Conservation (phyloP, 2,329 filamentous ascomycete genomes). For the Fusarium incarnatum region DNA sequence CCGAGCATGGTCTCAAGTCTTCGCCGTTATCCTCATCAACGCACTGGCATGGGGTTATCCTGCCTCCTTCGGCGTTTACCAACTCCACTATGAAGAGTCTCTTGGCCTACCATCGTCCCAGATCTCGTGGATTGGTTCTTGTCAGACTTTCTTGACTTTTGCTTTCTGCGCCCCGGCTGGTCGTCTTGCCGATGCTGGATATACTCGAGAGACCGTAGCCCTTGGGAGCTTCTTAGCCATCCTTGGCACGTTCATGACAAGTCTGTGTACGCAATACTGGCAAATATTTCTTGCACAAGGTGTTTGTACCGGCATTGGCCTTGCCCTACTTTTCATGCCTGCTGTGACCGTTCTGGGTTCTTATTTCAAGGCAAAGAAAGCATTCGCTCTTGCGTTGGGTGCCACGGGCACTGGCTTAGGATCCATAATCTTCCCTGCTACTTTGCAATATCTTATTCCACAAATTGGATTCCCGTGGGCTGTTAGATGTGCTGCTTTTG, state of each 20-base stretch:
- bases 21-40: constrained; percentile 61
- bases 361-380: constrained; percentile 68
- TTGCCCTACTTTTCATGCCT: constrained; percentile 69
- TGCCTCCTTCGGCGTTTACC: constrained; percentile 65
- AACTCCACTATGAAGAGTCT: constrained; percentile 59
- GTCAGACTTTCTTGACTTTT: constrained; percentile 64
- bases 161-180: constrained; percentile 61
- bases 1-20: constrained; percentile 63
- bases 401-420: constrained; percentile 69
- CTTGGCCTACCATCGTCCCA: constrained; percentile 52
- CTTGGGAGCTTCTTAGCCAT: constrained; percentile 57
- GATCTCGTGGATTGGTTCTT: constrained; percentile 60
- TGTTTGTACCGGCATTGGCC: constrained; percentile 62
- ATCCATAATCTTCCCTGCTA: constrained; percentile 66
- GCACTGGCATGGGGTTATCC: constrained; percentile 64
- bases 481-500: constrained; percentile 72
- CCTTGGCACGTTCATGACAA: constrained; percentile 62
- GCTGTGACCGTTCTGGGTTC: constrained; percentile 70
- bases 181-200: constrained; percentile 63
- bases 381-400: constrained; percentile 69
- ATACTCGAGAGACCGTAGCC: constrained; percentile 56
- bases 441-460: constrained; percentile 68
- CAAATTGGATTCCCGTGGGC: constrained; percentile 72
- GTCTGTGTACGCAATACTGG: constrained; percentile 60
- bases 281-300: constrained; percentile 67